phyloP scores from a whole-genome alignment of 345 rosid species.

The Eucalyptus pumila region DNA sequence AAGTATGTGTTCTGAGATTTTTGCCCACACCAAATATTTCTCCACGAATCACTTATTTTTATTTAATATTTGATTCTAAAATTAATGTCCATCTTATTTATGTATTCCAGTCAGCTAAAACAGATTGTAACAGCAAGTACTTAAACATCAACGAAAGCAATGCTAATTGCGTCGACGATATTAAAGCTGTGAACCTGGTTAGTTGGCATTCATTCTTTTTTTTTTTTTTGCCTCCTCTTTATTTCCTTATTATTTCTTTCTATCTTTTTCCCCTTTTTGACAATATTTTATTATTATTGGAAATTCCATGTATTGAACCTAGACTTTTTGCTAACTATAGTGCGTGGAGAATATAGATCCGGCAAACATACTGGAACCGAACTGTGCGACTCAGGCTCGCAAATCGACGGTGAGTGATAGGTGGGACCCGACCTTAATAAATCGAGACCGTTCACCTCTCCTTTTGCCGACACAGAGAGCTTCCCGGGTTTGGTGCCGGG shows the following conservation, averaged over 20 bases:
- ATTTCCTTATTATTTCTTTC: not conserved
- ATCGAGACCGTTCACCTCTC: not conserved
- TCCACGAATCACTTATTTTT: not conserved
- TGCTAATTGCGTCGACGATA: not conserved
- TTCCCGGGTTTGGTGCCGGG: not conserved
- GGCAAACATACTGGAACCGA: constrained; percentile 1
- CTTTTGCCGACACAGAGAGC: not conserved
- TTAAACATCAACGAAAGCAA: not conserved
- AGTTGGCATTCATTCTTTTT: not conserved
- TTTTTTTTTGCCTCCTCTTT: not conserved
- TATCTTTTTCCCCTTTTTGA: not conserved
- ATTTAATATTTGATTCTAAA: not conserved
- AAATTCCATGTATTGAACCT: not conserved
- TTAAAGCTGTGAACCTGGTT: not conserved
- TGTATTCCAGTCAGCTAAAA: not conserved
- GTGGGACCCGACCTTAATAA: not conserved
- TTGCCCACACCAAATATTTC: not conserved
- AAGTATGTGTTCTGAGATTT: not conserved
- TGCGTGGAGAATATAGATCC: not conserved
- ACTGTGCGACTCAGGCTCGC: not conserved
- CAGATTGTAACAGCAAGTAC: constrained; percentile 3
- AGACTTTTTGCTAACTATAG: not conserved
- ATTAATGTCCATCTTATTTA: not conserved
- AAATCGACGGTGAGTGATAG: not conserved
- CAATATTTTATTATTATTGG: not conserved